These are phyloP conservation scores for Microcos paniculata DNA, from an alignment of 345 rosid genomes.

Conservation along the genomic window DNA sequence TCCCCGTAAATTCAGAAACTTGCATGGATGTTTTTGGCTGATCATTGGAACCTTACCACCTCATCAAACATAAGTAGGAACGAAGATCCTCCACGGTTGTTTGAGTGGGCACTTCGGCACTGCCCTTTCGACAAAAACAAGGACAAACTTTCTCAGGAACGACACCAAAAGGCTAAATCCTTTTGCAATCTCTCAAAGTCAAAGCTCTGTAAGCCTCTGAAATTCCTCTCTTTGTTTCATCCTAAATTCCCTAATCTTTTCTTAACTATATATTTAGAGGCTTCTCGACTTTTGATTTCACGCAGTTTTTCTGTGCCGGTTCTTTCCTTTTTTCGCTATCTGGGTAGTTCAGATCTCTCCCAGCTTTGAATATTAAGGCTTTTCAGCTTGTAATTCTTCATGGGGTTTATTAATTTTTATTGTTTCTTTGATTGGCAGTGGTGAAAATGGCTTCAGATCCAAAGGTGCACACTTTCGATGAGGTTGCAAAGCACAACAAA, in stretches of 20 bases:
- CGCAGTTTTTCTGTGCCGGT: background rate
- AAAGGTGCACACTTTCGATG: conserved; percentile 62
- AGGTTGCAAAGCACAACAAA: conserved; percentile 75
- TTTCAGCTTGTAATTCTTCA: background rate
- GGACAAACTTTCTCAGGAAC: background rate
- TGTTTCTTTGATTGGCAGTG: conserved; percentile 26
- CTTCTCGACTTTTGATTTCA: background rate
- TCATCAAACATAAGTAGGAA: background rate
- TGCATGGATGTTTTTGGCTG: background rate
- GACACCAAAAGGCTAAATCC: background rate
- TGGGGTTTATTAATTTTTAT: conserved; percentile 20
- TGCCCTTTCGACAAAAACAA: background rate
- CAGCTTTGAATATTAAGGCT: background rate
- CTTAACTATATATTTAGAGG: background rate
- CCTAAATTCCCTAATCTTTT: background rate
- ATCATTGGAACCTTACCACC: background rate
- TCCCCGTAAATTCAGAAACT: background rate
- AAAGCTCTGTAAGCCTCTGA: background rate
- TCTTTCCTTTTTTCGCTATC: background rate
- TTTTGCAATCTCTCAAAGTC: background rate
- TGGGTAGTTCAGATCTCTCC: background rate
- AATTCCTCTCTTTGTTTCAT: conserved; percentile 16
- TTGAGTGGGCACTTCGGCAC: background rate
- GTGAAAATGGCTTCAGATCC: conserved; percentile 62
- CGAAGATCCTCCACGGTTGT: background rate